A percentile compares a stretch with the other conserved stretches of the same genome.
These are phyloP conservation scores for Globisporangium yorkense DNA, from an alignment of 352 stramenopile species.

Conservation along the genomic window DNA sequence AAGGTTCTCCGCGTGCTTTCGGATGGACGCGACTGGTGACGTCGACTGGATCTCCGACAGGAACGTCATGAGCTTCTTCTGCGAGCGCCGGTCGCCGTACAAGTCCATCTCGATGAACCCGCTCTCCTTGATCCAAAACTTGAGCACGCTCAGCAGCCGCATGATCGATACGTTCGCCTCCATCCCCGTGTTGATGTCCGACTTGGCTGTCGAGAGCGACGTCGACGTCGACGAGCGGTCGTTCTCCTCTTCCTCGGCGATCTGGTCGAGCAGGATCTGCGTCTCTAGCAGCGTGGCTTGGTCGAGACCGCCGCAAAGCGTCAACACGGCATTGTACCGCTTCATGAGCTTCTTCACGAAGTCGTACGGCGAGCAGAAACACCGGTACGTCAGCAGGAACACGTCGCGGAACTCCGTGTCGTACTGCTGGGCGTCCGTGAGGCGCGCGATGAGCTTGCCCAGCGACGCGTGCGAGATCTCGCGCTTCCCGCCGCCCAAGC, in stretches of 20 bases:
- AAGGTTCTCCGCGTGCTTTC: slow-evolving; percentile 66
- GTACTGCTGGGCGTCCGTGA: slow-evolving; percentile 83
- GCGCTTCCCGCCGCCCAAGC: slow-evolving; percentile 50
- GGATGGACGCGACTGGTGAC: slow-evolving; percentile 69
- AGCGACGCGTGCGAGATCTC: slow-evolving; percentile 86
- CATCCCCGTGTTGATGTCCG: slow-evolving; percentile 75
- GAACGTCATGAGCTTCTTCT: slow-evolving; percentile 72
- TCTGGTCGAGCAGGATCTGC: slow-evolving; percentile 58
- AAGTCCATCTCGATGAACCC: slow-evolving; percentile 80
- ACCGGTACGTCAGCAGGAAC: slow-evolving; percentile 78
- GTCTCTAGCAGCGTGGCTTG: slow-evolving; percentile 50
- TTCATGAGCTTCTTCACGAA: slow-evolving; percentile 88
- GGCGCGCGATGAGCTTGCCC: slow-evolving; percentile 72
- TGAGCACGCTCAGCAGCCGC: slow-evolving; percentile 79
- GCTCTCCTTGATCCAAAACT: slow-evolving; percentile 88
- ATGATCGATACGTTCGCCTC: slow-evolving; percentile 85
- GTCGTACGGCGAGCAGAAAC: slow-evolving; percentile 79
- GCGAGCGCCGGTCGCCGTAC: slow-evolving; percentile 47
- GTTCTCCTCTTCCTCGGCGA: slow-evolving; percentile 55
- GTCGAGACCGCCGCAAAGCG: slow-evolving; percentile 44
- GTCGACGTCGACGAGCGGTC: slow-evolving; percentile 52
- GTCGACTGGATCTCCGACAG: slow-evolving; percentile 74
- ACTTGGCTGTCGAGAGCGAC: slow-evolving; percentile 61
- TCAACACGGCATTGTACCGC: slow-evolving; percentile 71
- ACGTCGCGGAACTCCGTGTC: slow-evolving; percentile 83